Percentiles rank a stretch among this genome's conserved stretches.
These are phyloP conservation scores for Neurospora sp. DNA, from an alignment of 495 filamentous ascomycete genomes.

Conservation along the genomic window DNA sequence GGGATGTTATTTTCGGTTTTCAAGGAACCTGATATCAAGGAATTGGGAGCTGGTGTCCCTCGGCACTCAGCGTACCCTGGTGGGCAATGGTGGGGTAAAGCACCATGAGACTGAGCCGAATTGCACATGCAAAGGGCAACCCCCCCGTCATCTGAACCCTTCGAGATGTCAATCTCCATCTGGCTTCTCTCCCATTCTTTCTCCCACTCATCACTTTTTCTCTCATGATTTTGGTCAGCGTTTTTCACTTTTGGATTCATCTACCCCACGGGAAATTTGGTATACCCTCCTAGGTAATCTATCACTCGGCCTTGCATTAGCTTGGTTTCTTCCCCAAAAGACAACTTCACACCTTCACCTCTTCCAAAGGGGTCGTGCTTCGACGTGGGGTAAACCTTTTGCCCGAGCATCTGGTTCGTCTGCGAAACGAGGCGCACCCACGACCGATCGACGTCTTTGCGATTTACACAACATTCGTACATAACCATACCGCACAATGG, in stretches of 20 bases:
- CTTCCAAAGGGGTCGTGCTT: neutral
- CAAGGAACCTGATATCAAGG: neutral
- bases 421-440: neutral
- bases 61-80: neutral
- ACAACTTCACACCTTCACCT: neutral
- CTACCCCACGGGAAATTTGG: neutral
- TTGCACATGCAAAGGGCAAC: neutral
- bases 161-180: neutral
- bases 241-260: neutral
- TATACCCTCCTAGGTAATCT: neutral
- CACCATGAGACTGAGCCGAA: neutral
- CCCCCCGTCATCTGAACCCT: neutral
- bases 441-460: neutral
- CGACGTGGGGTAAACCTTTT: neutral
- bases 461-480: neutral
- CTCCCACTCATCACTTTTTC: neutral
- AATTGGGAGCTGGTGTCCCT: neutral
- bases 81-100: neutral
- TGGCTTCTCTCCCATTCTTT: neutral
- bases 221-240: neutral
- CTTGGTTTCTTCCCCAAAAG: neutral
- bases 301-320: neutral
- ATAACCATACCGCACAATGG: slow-evolving; percentile 5
- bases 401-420: neutral
- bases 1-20: neutral